These are phyloP conservation scores for Coleophoma eucalyptorum DNA, from an alignment of 2,329 filamentous ascomycete genomes.

Conservation along the genomic window DNA sequence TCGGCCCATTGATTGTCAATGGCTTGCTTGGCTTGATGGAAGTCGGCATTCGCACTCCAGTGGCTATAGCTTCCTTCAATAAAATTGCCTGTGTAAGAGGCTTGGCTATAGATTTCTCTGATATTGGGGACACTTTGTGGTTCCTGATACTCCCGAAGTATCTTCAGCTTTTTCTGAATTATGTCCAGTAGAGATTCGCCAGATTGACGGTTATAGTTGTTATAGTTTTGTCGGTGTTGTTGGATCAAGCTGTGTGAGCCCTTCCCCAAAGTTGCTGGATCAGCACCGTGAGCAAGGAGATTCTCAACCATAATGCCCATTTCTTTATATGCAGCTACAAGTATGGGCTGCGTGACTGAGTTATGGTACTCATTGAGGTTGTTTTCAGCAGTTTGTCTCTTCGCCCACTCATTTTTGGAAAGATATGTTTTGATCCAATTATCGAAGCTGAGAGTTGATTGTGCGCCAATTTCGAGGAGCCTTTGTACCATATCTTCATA, in stretches of 20 bases:
- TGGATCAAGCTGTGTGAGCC: constrained; percentile 31
- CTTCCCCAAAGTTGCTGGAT: constrained; percentile 57
- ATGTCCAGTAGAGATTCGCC: constrained; percentile 54
- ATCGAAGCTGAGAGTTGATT: constrained; percentile 56
- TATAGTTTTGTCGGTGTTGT: no score
- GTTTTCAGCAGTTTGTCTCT: constrained; percentile 36
- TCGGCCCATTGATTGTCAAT: constrained; percentile 28
- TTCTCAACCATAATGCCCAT: constrained; percentile 40
- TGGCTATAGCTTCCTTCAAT: constrained; percentile 55
- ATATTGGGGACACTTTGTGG: neutral
- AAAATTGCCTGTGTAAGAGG: constrained; percentile 46
- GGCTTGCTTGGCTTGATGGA: constrained; percentile 5
- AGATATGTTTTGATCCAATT: constrained; percentile 57
- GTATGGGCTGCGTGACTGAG: constrained; percentile 59
- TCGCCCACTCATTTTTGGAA: constrained; percentile 32
- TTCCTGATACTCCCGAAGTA: constrained; percentile 32
- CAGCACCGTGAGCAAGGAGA: constrained; percentile 60
- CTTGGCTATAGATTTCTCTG: constrained; percentile 36
- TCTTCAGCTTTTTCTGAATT: constrained; percentile 47
- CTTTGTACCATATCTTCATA: constrained; percentile 51
- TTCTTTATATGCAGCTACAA: constrained; percentile 52
- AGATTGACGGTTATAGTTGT: constrained; percentile 10
- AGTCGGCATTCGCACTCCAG: constrained; percentile 17
- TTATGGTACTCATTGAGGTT: constrained; percentile 46
- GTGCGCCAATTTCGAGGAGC: constrained; percentile 61